A percentile compares a stretch with the other conserved stretches of the same genome.
Conservation (phyloP, 2,329 filamentous ascomycete species). For the Calcarisporium arbuscula region DNA sequence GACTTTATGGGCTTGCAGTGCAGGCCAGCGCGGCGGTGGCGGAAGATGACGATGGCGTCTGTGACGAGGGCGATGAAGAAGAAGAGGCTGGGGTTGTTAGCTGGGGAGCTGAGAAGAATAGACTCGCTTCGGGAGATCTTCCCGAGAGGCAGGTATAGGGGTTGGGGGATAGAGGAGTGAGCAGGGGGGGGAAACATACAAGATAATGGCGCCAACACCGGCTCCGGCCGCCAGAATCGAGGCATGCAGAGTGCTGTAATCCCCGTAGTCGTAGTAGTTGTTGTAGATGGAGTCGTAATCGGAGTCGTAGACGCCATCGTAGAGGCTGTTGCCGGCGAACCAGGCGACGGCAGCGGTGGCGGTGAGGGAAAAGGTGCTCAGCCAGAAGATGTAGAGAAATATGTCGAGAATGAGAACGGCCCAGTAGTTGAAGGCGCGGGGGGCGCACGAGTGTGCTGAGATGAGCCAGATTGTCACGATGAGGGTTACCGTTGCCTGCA, state of each 20-base stretch:
- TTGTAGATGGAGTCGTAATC: constrained; percentile 11
- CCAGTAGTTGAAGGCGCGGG: constrained; percentile 47
- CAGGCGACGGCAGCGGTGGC: constrained; percentile 26
- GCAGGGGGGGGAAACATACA: constrained; percentile 26
- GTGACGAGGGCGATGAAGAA: constrained; percentile 35
- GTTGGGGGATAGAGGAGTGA: rapidly evolving
- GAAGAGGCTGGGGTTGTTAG: constrained; percentile 38
- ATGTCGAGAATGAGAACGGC: constrained; percentile 45
- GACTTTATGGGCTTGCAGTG: constrained; percentile 25
- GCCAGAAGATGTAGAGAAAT: constrained; percentile 47
- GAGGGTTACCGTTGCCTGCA: constrained; percentile 36
- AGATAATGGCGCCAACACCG: constrained; percentile 34
- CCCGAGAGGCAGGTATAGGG: not conserved
- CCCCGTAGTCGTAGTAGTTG: not conserved
- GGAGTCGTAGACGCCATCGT: constrained; percentile 18
- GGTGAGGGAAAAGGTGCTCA: constrained; percentile 35
- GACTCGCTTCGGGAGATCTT: too few relatives aligned
- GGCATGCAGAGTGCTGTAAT: constrained; percentile 15
- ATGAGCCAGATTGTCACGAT: constrained; percentile 40
- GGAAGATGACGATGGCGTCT: constrained; percentile 33
- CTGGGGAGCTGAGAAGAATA: too few relatives aligned
- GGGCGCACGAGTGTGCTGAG: constrained; percentile 31
- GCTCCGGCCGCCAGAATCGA: constrained; percentile 26
- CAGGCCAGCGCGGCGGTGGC: constrained; percentile 37
- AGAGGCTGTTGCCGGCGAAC: constrained; percentile 13